Evolutionary conservation across 2,329 filamentous ascomycete genomes (phyloP), one percentile per base, ranked within the genome.

Genomic region (Cephalotrichum gorgonifer): DNA sequence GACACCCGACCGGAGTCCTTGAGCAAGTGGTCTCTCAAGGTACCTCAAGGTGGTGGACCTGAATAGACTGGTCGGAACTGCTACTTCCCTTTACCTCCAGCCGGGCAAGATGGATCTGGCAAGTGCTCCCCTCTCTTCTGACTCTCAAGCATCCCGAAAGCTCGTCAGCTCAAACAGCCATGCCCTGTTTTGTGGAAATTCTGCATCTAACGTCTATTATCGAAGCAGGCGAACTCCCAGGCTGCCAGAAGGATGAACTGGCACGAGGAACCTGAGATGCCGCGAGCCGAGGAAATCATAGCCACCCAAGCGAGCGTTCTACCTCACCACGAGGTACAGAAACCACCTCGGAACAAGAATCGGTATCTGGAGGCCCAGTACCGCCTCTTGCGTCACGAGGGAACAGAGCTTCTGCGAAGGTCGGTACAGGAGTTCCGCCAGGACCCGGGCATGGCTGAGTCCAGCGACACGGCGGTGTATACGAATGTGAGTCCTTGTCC

Each of bases 301-400:
- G 60, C 61, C 1, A 50, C 57, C 1, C 44, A 59, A 2, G 51
- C 57, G 0, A 51, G 56, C 1, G 55, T 64, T 4, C 59, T 82
- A 0, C 64, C 69, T 0, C 56, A 67, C 0, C 88, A 88, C 55
- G 67, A 67, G 6, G 67, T 81, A 20, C 54, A 74, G 1, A 70
- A 71, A 0, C 68, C 80, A 0, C 91, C 83, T 71, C 54, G 64
- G 0, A 78, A 71, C 4, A 83, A 78, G 43, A 72, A 79, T 1
- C 69, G 73, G 0, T 95, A 95, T 51, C 69, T 95, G 0, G 69
- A 78, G 28, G 75, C 79, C 0, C 86, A 94, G 45, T 95, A 93
- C 59, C 71, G 79, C 3, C 74, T 95, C 2, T 71, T 88, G 7
- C 76, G 89, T 3, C 85, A 88, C 58, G 88, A 95, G 59, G 78